These are phyloP conservation scores for Phialocephala subalpina DNA, from an alignment of 2,329 filamentous ascomycete genomes.

Conservation along the genomic window DNA sequence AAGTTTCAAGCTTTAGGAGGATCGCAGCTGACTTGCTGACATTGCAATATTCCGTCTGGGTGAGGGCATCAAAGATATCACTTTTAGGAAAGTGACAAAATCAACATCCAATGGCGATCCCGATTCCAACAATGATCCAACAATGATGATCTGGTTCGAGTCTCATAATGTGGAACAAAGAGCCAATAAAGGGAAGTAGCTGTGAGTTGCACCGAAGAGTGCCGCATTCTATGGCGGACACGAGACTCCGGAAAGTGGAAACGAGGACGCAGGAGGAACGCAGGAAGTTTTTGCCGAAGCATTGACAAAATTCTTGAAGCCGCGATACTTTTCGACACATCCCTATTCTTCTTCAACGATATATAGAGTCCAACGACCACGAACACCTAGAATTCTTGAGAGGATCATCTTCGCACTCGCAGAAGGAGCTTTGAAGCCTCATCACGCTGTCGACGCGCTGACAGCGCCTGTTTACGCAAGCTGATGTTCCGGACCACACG, in stretches of 20 bases:
- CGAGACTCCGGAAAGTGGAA: background rate
- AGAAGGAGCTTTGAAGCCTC: too few species aligned
- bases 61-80: background rate
- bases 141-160: background rate
- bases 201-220: background rate
- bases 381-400: too few species aligned
- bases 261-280: background rate
- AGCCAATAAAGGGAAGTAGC: background rate
- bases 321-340: background rate
- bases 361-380: too few species aligned
- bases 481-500: background rate
- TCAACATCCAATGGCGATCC: background rate
- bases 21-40: background rate
- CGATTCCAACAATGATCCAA: background rate
- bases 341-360: too few species aligned
- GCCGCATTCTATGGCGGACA: background rate
- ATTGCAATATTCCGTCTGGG: background rate
- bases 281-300: background rate
- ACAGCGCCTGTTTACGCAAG: background rate
- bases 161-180: background rate
- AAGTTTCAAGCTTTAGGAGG: background rate
- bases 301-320: background rate
- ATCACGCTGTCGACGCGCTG: background rate
- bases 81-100: background rate
- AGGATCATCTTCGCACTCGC: too few species aligned